These are phyloP conservation scores for Cyberlindnera japonica DNA, from an alignment of 805 yeast species.

Conservation along the genomic window DNA sequence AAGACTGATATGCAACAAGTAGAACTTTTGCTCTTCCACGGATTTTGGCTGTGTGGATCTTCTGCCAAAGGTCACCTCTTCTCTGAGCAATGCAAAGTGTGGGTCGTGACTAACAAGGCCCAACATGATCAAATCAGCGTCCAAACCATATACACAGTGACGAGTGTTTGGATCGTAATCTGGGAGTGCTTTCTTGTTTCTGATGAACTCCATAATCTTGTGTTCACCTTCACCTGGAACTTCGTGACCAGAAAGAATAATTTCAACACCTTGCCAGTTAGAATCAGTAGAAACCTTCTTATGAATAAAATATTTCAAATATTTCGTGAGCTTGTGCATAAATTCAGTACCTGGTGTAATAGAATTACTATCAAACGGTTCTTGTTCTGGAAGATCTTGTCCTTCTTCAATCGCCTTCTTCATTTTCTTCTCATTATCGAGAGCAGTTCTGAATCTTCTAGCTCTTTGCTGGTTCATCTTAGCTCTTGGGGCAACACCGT, in stretches of 20 bases:
- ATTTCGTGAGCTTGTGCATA: conserved; percentile 83
- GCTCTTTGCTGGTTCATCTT: conserved; percentile 97
- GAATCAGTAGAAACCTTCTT: conserved; percentile 85
- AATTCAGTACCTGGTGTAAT: conserved; percentile 99
- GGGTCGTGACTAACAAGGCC: conserved; percentile 92
- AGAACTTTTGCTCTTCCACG: conserved; percentile 77
- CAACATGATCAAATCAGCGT: conserved; percentile 93
- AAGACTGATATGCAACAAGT: conserved; percentile 75
- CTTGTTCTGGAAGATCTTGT: conserved; percentile 71
- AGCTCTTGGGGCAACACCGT: conserved; percentile 98
- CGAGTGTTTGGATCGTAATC: conserved; percentile 76
- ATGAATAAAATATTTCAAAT: conserved; percentile 88
- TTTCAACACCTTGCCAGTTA: conserved; percentile 88
- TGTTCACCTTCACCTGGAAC: conserved; percentile 99
- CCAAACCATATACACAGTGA: conserved; percentile 93
- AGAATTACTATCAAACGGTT: conserved; percentile 93
- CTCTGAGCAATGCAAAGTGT: conserved; percentile 91
- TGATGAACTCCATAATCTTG: conserved; percentile 90
- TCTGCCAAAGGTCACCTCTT: conserved; percentile 87
- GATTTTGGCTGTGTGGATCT: conserved; percentile 37
- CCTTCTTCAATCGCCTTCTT: conserved; percentile 73
- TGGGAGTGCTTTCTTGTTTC: conserved; percentile 70
- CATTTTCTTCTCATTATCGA: conserved; percentile 75
- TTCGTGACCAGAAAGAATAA: conserved; percentile 89
- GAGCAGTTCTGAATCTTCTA: conserved; percentile 87